Evolutionary conservation across 1,284 basidiomycete genomes (phyloP), one percentile per base, ranked within the genome.

Genomic region (Cystobasidiaceae sp.): DNA sequence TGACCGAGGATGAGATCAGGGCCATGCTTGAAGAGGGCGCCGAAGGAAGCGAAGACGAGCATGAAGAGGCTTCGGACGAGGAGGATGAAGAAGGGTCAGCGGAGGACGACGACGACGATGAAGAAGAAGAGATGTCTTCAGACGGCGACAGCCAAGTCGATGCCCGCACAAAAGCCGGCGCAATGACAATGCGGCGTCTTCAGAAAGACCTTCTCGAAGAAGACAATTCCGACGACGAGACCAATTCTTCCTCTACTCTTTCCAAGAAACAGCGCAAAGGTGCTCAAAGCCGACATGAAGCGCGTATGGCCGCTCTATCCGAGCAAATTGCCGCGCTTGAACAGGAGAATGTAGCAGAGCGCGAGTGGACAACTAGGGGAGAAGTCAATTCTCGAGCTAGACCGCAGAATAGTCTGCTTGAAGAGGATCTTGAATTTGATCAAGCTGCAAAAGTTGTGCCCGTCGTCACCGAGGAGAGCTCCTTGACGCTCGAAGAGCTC

Each of bases 401-500:
- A 57, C 94, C 96, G 0, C 85, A 90, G 74, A 93, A 98, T 78
- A 90, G 90, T 25, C 80, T 97, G 17, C 82, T 99, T 13, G 90
- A 92, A 76, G 89, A 97, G 76, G 90, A 97, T 75, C 82, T 99
- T 44, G 93, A 97, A 67, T 98, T 94, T 70, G 96, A 98, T 71
- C 88, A 81, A 39, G 84, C 88, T 13, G 85, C 86, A 79, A 97
- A 94, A 78, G 81, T 86, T 17, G 87, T 88, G 0, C 96, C 94
- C 9, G 83, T 91, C 51, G 84, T 96, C 66, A 97, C 96, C 0
- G 91, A 97, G 74, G 90, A 94, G 75, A 82, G 81, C 46, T 90
- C 94, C 6, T 83, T 85, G 61, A 82, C 81, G 23, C 81, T 99
- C 30, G 96, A 98, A 77, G 91, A 91, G 52, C 82, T 87, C 65